A percentile compares a stretch with the other conserved stretches of the same genome.
Evolutionary conservation across 2,329 filamentous ascomycete species (phyloP).

Genomic region (Epichloe amarillans): DNA sequence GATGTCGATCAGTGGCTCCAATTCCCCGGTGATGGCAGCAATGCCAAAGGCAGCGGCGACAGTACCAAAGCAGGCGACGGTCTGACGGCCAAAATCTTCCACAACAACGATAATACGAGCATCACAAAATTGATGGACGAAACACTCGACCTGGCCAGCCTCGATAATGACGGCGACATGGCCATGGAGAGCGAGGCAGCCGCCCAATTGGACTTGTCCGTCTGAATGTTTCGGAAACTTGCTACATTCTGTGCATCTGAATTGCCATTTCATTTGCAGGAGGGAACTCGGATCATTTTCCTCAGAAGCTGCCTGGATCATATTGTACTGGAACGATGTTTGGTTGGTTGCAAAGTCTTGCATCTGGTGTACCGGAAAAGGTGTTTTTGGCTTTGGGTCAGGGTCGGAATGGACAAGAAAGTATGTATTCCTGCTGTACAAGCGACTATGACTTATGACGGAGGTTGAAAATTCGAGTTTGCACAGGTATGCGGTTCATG

Average conservation of each 20-base stretch:
- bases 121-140: constrained; percentile 17
- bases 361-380: too few species aligned
- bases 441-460: too few species aligned
- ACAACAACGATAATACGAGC: constrained; percentile 5
- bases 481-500: too few species aligned
- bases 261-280: too few species aligned
- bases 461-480: too few species aligned
- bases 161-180: constrained; percentile 15
- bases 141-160: constrained; percentile 16
- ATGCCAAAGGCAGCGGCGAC: constrained; percentile 24
- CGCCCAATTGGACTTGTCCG: constrained; percentile 3
- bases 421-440: too few species aligned
- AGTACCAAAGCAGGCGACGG: not conserved
- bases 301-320: not conserved
- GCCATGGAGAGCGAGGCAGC: constrained; percentile 4
- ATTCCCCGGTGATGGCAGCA: constrained; percentile 37
- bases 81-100: not conserved
- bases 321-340: too few species aligned
- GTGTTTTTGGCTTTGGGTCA: too few species aligned
- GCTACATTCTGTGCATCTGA: too few species aligned
- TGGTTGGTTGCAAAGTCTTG: too few species aligned
- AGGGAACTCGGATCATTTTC: not conserved
- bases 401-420: too few species aligned
- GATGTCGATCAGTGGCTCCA: constrained; percentile 48
- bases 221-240: not conserved